Conservation (phyloP, 495 filamentous ascomycete species). For the Jackrogersella multiformis region DNA sequence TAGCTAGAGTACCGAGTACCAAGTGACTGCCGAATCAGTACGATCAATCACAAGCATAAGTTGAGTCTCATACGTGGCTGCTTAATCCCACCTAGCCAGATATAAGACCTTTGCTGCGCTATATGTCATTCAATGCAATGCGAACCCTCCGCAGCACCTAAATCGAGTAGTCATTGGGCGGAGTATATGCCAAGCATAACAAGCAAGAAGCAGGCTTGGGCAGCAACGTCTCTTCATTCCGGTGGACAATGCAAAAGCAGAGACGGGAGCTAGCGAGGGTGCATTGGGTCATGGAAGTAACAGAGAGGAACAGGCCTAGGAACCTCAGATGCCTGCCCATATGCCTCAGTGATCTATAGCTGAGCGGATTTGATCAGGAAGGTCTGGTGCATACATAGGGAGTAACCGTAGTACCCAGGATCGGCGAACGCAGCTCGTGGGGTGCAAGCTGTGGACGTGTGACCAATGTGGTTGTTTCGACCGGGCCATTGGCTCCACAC, state of each 20-base stretch:
- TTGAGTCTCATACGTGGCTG: slow-evolving; percentile 43
- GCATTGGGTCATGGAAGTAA: slow-evolving; percentile 36
- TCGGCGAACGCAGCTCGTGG: slow-evolving; percentile 49
- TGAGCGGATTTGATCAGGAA: slow-evolving; percentile 40
- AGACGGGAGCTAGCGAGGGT: slow-evolving; percentile 41
- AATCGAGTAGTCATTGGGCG: slow-evolving; percentile 36
- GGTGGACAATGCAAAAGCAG: slow-evolving; percentile 38
- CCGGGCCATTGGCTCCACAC: slow-evolving; percentile 50
- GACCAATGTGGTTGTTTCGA: slow-evolving; percentile 48
- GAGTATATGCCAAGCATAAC: slow-evolving; percentile 38
- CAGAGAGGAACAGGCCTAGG: slow-evolving; percentile 34
- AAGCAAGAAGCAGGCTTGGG: slow-evolving; percentile 41
- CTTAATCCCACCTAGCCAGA: slow-evolving; percentile 45
- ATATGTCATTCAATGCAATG: slow-evolving; percentile 46
- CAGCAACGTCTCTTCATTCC: slow-evolving; percentile 40
- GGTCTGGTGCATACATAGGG: slow-evolving; percentile 38
- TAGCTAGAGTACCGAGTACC: slow-evolving; percentile 43
- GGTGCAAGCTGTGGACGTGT: slow-evolving; percentile 47
- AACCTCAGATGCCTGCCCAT: slow-evolving; percentile 38
- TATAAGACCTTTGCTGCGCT: slow-evolving; percentile 42
- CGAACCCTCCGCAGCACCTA: slow-evolving; percentile 40
- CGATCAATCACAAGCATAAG: slow-evolving; percentile 40
- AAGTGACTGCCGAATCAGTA: slow-evolving; percentile 39
- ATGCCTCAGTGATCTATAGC: slow-evolving; percentile 40
- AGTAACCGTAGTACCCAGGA: slow-evolving; percentile 45